Conservation (phyloP, 2,329 filamentous ascomycete species). For the Fusarium staphyleae region DNA sequence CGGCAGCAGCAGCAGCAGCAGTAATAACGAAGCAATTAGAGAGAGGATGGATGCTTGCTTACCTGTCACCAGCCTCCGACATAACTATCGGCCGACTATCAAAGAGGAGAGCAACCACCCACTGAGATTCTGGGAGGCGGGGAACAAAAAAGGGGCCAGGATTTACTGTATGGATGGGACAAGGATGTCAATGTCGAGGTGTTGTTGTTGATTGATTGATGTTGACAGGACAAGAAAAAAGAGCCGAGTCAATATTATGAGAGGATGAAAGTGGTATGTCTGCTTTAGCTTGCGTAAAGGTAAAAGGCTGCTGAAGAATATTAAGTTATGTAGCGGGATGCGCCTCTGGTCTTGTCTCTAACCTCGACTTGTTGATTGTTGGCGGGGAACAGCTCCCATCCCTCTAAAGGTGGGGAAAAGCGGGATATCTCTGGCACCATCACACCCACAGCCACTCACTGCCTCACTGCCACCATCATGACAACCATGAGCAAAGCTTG, state of each 20-base stretch:
- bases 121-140: conserved; percentile 16
- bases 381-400: conserved; percentile 3
- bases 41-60: conserved; percentile 12
- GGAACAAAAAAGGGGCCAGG: conserved; percentile 31
- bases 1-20: not conserved
- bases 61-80: conserved; percentile 40
- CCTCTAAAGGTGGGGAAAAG: conserved; percentile 2
- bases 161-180: conserved; percentile 16
- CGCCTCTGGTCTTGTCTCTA: not conserved
- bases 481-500: not conserved
- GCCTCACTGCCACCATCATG: conserved; percentile 1
- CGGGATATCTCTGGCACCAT: not conserved
- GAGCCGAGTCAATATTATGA: not conserved
- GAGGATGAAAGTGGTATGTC: too few species aligned
- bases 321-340: not conserved
- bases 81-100: conserved; percentile 32
- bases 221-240: not conserved
- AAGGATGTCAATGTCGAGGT: conserved; percentile 26
- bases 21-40: conserved; percentile 11
- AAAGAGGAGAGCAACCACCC: conserved; percentile 2
- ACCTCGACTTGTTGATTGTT: not conserved
- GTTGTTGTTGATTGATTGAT: conserved; percentile 14
- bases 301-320: not conserved
- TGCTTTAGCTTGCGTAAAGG: not conserved
- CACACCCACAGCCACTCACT: not conserved